These are phyloP conservation scores for Petrea volubilis DNA, from an alignment of 257 asterid genomes.

Conservation along the genomic window DNA sequence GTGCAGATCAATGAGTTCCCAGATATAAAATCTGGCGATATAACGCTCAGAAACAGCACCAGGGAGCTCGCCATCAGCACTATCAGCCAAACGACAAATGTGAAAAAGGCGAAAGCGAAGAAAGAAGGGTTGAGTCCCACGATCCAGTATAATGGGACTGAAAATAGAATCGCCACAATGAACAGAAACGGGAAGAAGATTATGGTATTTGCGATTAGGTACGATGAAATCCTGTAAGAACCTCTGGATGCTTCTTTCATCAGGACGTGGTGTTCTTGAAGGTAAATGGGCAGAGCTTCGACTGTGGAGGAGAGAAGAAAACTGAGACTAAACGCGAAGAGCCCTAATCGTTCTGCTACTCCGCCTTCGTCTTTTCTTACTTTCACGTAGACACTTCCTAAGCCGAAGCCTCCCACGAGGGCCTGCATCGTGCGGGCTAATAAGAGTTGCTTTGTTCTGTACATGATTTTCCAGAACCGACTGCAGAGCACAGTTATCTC, in stretches of 20 bases:
- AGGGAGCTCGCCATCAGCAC: slow-evolving; percentile 89
- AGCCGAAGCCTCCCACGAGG: slow-evolving; percentile 76
- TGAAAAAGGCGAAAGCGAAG: slow-evolving; percentile 66
- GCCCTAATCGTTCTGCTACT: slow-evolving; percentile 73
- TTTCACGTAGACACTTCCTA: slow-evolving; percentile 70
- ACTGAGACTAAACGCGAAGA: slow-evolving; percentile 81
- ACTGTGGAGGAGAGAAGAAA: slow-evolving; percentile 91
- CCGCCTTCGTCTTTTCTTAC: slow-evolving; percentile 70
- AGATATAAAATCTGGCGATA: slow-evolving; percentile 82
- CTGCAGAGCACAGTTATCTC: slow-evolving; percentile 63
- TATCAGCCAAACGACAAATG: slow-evolving; percentile 71
- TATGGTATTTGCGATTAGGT: slow-evolving; percentile 73
- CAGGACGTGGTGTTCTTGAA: slow-evolving; percentile 72
- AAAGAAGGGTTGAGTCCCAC: slow-evolving; percentile 76
- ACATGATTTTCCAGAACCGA: slow-evolving; percentile 77
- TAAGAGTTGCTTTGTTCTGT: slow-evolving; percentile 84
- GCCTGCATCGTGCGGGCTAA: slow-evolving; percentile 90
- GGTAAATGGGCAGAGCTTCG: slow-evolving; percentile 89
- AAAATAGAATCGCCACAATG: slow-evolving; percentile 66
- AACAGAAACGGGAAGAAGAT: slow-evolving; percentile 76
- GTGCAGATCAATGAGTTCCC: slow-evolving; percentile 83
- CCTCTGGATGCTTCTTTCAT: slow-evolving; percentile 87
- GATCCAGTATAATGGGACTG: slow-evolving; percentile 82
- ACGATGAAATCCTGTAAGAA: slow-evolving; percentile 73
- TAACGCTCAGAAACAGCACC: slow-evolving; percentile 73